Percentiles rank a stretch among this genome's conserved stretches.
Conservation (phyloP, 2,329 filamentous ascomycete genomes). For the Ophiostoma novo-ulmi region DNA sequence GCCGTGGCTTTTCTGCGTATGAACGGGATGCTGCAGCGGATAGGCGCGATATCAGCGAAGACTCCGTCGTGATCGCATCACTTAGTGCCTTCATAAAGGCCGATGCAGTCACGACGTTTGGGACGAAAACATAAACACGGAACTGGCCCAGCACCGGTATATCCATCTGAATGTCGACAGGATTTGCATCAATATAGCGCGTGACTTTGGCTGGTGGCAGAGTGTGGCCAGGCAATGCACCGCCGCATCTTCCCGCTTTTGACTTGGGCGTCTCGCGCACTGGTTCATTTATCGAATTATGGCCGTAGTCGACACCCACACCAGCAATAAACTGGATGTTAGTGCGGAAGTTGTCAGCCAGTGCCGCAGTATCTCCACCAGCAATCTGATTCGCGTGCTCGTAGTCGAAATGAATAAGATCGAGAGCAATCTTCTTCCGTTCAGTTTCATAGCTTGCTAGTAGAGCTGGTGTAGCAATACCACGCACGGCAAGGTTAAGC, state of each 20-base stretch:
- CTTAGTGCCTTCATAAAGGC: slow-evolving; percentile 59
- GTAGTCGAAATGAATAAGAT: slow-evolving; percentile 55
- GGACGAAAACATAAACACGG: slow-evolving; percentile 65
- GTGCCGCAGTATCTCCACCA: slow-evolving; percentile 51
- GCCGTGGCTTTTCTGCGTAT: slow-evolving; percentile 54
- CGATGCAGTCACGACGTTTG: slow-evolving; percentile 49
- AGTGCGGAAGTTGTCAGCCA: slow-evolving; percentile 59
- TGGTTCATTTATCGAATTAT: slow-evolving; percentile 45
- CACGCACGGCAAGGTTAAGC: slow-evolving; percentile 49
- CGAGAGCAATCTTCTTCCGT: slow-evolving; percentile 56
- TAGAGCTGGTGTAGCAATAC: slow-evolving; percentile 49
- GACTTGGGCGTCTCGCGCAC: slow-evolving; percentile 23
- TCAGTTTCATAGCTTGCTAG: slow-evolving; percentile 59
- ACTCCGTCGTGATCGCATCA: slow-evolving; percentile 44
- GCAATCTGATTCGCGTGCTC: slow-evolving; percentile 42
- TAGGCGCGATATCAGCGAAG: slow-evolving; percentile 54
- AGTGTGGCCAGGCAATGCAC: slow-evolving; percentile 45
- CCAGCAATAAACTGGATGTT: slow-evolving; percentile 65
- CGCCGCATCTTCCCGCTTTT: slow-evolving; percentile 34
- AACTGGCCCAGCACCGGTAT: slow-evolving; percentile 76
- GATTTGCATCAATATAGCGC: slow-evolving; percentile 71
- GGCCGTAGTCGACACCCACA: slow-evolving; percentile 54
- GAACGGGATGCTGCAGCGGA: slow-evolving; percentile 55
- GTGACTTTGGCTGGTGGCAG: slow-evolving; percentile 65
- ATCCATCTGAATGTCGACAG: slow-evolving; percentile 69